Evolutionary conservation across 2,329 filamentous ascomycete species (phyloP).

Genomic region (Rhynchosporium secalis): DNA sequence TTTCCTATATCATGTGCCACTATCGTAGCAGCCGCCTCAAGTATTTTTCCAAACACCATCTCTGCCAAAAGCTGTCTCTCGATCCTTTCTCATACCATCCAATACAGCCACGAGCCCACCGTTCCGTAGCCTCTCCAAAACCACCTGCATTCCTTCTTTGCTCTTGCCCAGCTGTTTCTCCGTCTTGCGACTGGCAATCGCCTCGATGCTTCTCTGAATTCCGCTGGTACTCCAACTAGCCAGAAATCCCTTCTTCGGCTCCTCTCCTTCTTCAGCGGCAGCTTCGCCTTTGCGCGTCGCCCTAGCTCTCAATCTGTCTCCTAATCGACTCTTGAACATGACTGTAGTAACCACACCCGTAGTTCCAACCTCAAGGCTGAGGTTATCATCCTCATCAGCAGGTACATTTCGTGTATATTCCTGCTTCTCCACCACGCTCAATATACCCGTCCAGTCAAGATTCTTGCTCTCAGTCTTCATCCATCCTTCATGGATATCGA

Average conservation of each 20-base stretch:
- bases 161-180: conserved; percentile 78
- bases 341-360: conserved; percentile 75
- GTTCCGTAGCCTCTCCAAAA: conserved; percentile 68
- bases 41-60: conserved; percentile 23
- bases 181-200: conserved; percentile 74
- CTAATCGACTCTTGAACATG: conserved; percentile 70
- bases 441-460: conserved; percentile 77
- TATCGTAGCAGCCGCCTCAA: conserved; percentile 16
- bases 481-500: conserved; percentile 78
- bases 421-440: conserved; percentile 77
- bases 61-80: conserved; percentile 36
- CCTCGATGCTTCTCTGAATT: conserved; percentile 79
- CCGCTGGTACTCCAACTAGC: conserved; percentile 65
- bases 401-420: conserved; percentile 52
- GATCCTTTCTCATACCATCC: conserved; percentile 67
- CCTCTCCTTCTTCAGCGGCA: conserved; percentile 45
- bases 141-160: conserved; percentile 79
- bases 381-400: conserved; percentile 34
- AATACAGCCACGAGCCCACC: conserved; percentile 69
- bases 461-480: conserved; percentile 82
- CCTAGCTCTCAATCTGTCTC: conserved; percentile 55
- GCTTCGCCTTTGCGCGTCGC: conserved; percentile 42
- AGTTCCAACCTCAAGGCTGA: conserved; percentile 36
- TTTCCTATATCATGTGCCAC: not conserved
- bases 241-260: conserved; percentile 51